Evolutionary conservation across 192 early-diverging fungal species (phyloP).

Genomic region (Entomortierella lignicola): DNA sequence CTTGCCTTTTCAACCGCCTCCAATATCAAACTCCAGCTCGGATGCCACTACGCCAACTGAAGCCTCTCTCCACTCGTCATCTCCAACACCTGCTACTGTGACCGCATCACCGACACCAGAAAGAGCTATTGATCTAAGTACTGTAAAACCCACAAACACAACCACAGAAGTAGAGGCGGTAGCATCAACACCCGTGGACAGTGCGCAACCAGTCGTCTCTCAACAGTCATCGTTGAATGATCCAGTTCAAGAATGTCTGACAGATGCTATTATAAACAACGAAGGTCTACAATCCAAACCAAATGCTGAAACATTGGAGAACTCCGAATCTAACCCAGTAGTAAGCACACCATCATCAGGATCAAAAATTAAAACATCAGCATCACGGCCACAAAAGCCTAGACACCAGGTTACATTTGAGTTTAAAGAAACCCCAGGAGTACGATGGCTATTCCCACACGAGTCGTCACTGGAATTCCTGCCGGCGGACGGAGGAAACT

Average conservation of each 20-base stretch:
- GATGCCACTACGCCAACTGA: constrained; percentile 5
- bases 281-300: neutral
- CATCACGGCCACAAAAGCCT: constrained; percentile 15
- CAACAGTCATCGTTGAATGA: neutral
- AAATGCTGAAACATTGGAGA: constrained; percentile 2
- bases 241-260: neutral
- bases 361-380: neutral
- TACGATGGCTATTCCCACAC: constrained; percentile 40
- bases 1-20: neutral
- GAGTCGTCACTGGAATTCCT: constrained; percentile 34
- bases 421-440: constrained; percentile 43
- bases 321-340: neutral
- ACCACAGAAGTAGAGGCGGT: constrained; percentile 9
- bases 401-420: constrained; percentile 38
- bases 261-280: neutral
- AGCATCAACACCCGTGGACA: neutral
- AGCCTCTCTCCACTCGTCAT: neutral
- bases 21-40: neutral
- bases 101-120: constrained; percentile 29
- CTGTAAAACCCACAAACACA: constrained; percentile 9
- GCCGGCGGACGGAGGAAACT: constrained; percentile 7
- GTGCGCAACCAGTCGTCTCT: neutral
- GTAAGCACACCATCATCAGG: constrained; percentile 5
- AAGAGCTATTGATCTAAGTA: constrained; percentile 29
- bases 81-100: constrained; percentile 5